Base-by-base conservation (phyloP, 352 stramenopile genomes). In the Aphanomyces cochlioides region DNA sequence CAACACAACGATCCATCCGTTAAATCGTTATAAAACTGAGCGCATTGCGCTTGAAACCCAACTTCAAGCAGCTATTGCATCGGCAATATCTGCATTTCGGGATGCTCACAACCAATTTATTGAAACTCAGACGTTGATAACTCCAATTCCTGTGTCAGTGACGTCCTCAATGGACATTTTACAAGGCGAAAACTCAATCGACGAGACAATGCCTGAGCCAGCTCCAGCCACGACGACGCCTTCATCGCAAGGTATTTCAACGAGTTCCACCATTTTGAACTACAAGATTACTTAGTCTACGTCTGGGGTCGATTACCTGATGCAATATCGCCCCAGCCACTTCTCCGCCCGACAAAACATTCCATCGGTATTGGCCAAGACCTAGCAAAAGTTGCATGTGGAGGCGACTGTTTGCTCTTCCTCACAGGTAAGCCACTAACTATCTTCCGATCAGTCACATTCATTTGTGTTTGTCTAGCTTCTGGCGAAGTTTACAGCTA, bases 401-500 rank as follows among this genome's bases (percentile, higher is more conserved):
- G 86, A 47, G 86, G 84, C 3, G 85, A 92, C 56, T 83, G 90
- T 60, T 67, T 92, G 53, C 72, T 94, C 0, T 94, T 90, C 61
- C 67, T 94, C 15, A 92, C 68, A 17, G 47, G 56, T 73, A 19
- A 17, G 12, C n/a, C 28, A 21, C 17, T 19, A 73, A n/a, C 17
- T 50, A 50, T 50, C 43, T n/a, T 50, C 47, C 34, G 15, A 64
- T 6, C 10, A 72, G 36, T 37, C 36, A 38, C 5, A 21, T 47
- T 38, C 39, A 39, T 72, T 47, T 19, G 56, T 3, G 3, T 45
- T 63, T 48, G 17, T 66, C n/a, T 83, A 3, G 80, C 81, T 1
- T 87, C 80, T 1, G 85, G 85, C 8, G 85, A 93, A 53, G 83
- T 93, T 37, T 93, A 93, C 66, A 89, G 80, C 56, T 93, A 84